Base-by-base conservation (phyloP, 495 filamentous ascomycete species). In the Daldinia bambusicola region DNA sequence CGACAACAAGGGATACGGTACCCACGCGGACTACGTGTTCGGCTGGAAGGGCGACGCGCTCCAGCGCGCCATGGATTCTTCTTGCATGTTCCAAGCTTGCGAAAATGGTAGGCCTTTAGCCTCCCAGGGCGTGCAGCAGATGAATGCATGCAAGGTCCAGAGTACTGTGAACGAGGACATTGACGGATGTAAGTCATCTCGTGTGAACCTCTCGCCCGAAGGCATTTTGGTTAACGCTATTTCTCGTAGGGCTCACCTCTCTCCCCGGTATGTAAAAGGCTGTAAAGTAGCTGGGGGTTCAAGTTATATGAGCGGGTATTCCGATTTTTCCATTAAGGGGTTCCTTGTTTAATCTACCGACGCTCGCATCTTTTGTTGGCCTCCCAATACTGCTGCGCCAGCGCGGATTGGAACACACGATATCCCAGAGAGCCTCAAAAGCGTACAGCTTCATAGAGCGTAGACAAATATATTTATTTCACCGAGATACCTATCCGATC, bases 1-100 rank as follows among this genome's bases (percentile, higher is more conserved):
- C 32, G 83, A 83, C 59, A 72, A 76, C 55, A 77, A 71, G 55
- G 84, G 81, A 36, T 84, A 81, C 61, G 81, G 81, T 16, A 84
- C 82, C 16, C 83, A 80, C 70, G 81, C 80, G 56, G 79, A 83
- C 58, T 84, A 83, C 76, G 74, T 84, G 30, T 84, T 84, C 72
- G 80, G 84, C 31, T 83, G 81, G 81, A 82, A 83, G 70, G 80
- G 75, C 50, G 81, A 83, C 63, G 63, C 78, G 14, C 75, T 84
- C 32, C 81, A 84, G 69, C 65, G 71, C 9, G 81, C 82, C 60
- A 83, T 84, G 82, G 81, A 84, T 67, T 77, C 74, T 4, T 50
- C 57, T 22, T 83, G 81, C 80, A 81, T 83, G 75, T 84, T 82
- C 66, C 77, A 83, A 13, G 80, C 76, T 20, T 84, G 82, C 66